Conservation (phyloP, 2,329 filamentous ascomycete species). For the Trichoderma arundinaceum region DNA sequence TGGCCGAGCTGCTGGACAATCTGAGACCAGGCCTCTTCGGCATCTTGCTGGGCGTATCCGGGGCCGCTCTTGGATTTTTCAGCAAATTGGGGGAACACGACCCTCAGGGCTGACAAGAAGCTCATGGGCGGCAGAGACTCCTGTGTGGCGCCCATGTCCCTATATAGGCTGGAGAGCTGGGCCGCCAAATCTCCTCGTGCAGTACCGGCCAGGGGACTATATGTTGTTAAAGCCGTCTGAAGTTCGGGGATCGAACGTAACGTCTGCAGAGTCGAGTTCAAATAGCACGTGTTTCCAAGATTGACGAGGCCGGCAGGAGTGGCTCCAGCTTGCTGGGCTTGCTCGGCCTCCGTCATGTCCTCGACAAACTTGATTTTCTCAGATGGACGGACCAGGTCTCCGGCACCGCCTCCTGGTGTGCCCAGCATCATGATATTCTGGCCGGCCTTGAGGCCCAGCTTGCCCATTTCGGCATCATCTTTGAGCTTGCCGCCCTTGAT, state of each 20-base stretch:
- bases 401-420: slow-evolving; percentile 72
- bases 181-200: slow-evolving; percentile 72
- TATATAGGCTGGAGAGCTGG: slow-evolving; percentile 82
- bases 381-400: slow-evolving; percentile 71
- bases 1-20: slow-evolving; percentile 83
- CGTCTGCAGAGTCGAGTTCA: slow-evolving; percentile 96
- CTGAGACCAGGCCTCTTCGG: slow-evolving; percentile 97
- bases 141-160: slow-evolving; percentile 87
- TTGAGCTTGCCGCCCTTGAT: slow-evolving; percentile 95
- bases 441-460: slow-evolving; percentile 82
- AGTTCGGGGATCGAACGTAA: slow-evolving; percentile 89
- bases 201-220: slow-evolving; percentile 46
- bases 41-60: slow-evolving; percentile 96
- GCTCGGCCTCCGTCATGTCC: slow-evolving; percentile 96
- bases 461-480: slow-evolving; percentile 86
- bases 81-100: slow-evolving; percentile 87
- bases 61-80: slow-evolving; percentile 82
- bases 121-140: slow-evolving; percentile 81
- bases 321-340: slow-evolving; percentile 80
- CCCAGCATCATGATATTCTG: slow-evolving; percentile 97
- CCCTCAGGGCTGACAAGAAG: slow-evolving; percentile 81
- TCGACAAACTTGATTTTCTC: slow-evolving; percentile 88
- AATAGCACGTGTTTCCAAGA: slow-evolving; percentile 96
- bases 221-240: slow-evolving; percentile 75
- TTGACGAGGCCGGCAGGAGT: slow-evolving; percentile 89